These are phyloP conservation scores for Curvularia sp. DNA, from an alignment of 2,329 filamentous ascomycete species.

Conservation along the genomic window DNA sequence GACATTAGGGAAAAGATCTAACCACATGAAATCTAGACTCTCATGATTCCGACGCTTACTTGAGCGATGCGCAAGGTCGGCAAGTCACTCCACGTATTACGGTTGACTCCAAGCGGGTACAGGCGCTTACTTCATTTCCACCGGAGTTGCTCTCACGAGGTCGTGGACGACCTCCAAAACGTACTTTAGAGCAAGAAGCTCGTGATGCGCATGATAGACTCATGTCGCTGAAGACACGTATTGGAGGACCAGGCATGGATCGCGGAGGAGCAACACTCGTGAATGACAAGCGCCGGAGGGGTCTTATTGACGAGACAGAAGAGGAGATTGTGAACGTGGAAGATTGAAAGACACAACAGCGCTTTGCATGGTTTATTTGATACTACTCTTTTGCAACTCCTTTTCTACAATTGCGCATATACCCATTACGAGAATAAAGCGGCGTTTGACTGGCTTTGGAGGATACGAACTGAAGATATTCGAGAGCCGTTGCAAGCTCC, in stretches of 20 bases:
- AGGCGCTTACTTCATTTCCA: constrained; percentile 7
- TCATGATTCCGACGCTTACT: constrained; percentile 56
- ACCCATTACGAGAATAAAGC: constrained; percentile 9
- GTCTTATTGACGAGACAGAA: constrained; percentile 60
- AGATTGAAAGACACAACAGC: constrained; percentile 18
- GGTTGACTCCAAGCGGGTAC: constrained; percentile 27
- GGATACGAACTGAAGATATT: background rate
- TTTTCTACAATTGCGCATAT: constrained; percentile 17
- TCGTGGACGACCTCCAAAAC: constrained; percentile 44
- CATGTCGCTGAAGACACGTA: constrained; percentile 57
- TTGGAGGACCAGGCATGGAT: constrained; percentile 62
- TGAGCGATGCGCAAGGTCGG: constrained; percentile 57
- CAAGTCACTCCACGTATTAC: constrained; percentile 57
- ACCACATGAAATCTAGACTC: constrained; percentile 39
- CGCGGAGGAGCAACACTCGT: constrained; percentile 61
- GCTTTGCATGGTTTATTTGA: background rate
- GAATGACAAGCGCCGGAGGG: constrained; percentile 59
- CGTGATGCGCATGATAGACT: constrained; percentile 56
- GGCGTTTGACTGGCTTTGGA: constrained; percentile 2
- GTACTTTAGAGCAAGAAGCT: constrained; percentile 55
- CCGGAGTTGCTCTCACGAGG: constrained; percentile 31
- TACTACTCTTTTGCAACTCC: background rate
- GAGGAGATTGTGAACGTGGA: constrained; percentile 51
- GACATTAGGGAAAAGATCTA: constrained; percentile 23
- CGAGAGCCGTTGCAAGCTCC: background rate